These are phyloP conservation scores for Colletotrichum kahawae DNA, from an alignment of 2,329 filamentous ascomycete genomes.

Conservation along the genomic window DNA sequence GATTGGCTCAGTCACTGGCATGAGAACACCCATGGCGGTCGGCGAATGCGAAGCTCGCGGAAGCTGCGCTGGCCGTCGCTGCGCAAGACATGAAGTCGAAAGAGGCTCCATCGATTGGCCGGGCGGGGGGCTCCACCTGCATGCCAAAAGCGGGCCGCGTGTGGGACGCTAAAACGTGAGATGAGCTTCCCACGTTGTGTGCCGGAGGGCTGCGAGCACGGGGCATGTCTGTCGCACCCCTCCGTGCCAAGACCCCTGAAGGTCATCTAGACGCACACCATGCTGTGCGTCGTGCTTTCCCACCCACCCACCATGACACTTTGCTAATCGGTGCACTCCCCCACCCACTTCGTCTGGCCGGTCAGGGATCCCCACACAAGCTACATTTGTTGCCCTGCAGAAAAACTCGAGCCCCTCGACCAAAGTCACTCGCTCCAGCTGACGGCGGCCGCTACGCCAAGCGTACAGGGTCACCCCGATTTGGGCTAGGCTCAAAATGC, in stretches of 20 bases:
- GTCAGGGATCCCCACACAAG: neutral
- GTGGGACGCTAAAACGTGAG: neutral
- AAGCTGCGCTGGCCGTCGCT: neutral
- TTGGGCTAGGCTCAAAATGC: neutral
- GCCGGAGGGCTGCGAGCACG: neutral
- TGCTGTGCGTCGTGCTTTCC: neutral
- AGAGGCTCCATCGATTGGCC: neutral
- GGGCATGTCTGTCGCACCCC: neutral
- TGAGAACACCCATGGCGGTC: neutral
- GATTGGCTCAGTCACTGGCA: neutral
- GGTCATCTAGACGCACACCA: neutral
- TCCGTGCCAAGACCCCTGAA: neutral
- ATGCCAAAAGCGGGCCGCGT: neutral
- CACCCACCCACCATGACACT: neutral
- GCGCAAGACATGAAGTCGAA: neutral
- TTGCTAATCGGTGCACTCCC: neutral
- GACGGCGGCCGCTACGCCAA: neutral
- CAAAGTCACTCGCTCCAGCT: neutral
- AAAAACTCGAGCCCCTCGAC: neutral
- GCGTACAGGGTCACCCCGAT: neutral
- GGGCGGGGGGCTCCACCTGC: neutral
- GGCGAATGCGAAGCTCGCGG: neutral
- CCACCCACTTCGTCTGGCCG: neutral
- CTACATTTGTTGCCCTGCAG: neutral
- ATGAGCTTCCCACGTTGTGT: neutral